These are phyloP conservation scores for Eucalyptus sp. DNA, from an alignment of 345 rosid genomes.

Conservation along the genomic window DNA sequence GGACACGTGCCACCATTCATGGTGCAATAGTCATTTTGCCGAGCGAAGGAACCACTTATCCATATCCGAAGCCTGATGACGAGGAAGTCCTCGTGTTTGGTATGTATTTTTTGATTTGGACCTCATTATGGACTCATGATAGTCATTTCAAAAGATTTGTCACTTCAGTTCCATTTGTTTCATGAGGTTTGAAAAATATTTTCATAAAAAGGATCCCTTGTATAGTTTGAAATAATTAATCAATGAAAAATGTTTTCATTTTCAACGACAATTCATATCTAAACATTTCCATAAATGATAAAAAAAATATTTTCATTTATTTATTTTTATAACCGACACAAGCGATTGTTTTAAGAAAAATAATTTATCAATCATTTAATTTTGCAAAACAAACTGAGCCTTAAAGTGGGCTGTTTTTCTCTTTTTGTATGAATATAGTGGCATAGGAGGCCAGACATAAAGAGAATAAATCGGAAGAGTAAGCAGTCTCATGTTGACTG, in stretches of 20 bases:
- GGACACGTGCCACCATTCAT: slow-evolving; percentile 14
- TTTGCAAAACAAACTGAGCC: background rate
- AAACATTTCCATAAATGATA: too few relatives aligned
- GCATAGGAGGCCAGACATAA: background rate
- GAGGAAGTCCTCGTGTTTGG: slow-evolving; percentile 8
- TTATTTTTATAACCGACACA: background rate
- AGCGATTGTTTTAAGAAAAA: background rate
- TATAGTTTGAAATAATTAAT: too few relatives aligned
- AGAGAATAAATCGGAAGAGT: background rate
- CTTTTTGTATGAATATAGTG: background rate
- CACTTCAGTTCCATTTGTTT: background rate
- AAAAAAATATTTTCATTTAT: too few relatives aligned
- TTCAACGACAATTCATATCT: too few relatives aligned
- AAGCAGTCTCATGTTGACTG: background rate
- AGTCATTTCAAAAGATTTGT: background rate
- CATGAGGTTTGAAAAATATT: too few relatives aligned
- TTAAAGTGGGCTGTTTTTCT: background rate
- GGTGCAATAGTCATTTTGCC: slow-evolving; percentile 14
- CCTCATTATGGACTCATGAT: background rate
- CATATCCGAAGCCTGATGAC: background rate
- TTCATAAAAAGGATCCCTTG: accelerated
- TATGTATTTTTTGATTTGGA: background rate
- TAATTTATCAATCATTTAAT: background rate
- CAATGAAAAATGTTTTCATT: too few relatives aligned
- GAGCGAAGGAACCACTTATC: background rate